Evolutionary conservation across 2,329 filamentous ascomycete genomes (phyloP), one percentile per base, ranked within the genome.

Genomic region (Pseudogymnoascus sp.): DNA sequence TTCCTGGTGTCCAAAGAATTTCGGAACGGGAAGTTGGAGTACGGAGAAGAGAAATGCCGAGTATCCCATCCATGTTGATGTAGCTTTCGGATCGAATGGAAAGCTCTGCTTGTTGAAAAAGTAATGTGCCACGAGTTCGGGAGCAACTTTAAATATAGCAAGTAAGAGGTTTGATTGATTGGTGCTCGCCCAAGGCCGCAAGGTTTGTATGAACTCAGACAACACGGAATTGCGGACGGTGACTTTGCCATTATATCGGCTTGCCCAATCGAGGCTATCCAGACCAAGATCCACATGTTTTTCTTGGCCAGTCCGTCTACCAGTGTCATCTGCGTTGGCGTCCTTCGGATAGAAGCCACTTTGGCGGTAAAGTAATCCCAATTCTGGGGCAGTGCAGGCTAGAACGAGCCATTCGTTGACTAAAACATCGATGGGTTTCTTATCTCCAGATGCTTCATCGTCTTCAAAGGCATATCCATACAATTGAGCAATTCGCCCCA

Each of bases 61-160:
- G 72, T 95, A 96, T 43, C 93, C 92, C 68, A 97, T 90, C 94
- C 94, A 99, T 0, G 92, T 94, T 49, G 92, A 87, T 2, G 92
- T 94, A 4, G 95, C 81, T 71, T 96, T 97, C 0, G 94, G 92
- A 43, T 97, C 92, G 66, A 96, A 91, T 0, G 87, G 85, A 69
- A 97, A 94, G 61, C 87, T 84, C 64, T 83, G 86, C 71, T 91
- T 92, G 71, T 84, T 87, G 45, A 86, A 80, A 71, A 96, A 97
- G 73, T 95, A 99, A 69, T 92, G 87, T 45, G 91, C 89, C 1
- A 96, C 84, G 2, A 97, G 81, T 74, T 97, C 94, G 0, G 95
- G 93, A 0, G 89, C 90, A 6, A 84, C 84, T 65, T 80, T 81
- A 71, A 99, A 96, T 35, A 96, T 91, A 3, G 87, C 81, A 4